Percentiles rank a stretch among this genome's conserved stretches.
Conservation (phyloP, 2,329 filamentous ascomycete species). For the Diaporthe sp. region DNA sequence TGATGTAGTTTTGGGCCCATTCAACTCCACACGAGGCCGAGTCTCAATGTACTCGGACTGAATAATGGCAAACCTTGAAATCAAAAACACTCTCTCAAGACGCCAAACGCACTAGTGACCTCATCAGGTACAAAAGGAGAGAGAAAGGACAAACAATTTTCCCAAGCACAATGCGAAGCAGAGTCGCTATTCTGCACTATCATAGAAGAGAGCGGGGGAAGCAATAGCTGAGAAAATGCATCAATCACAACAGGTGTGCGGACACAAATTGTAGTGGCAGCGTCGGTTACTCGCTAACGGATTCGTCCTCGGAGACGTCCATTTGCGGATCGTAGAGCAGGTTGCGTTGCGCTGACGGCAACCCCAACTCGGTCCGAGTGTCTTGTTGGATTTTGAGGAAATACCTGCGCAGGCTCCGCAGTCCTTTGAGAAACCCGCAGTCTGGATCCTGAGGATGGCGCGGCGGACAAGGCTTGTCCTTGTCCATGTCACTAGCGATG, state of each 20-base stretch:
- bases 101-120: constrained; percentile 30
- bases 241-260: neutral
- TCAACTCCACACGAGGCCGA: constrained; percentile 13
- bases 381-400: constrained; percentile 91
- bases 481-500: constrained; percentile 82
- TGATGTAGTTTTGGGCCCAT: constrained; percentile 31
- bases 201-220: neutral
- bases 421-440: constrained; percentile 87
- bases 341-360: constrained; percentile 46
- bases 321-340: constrained; percentile 35
- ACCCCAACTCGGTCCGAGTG: constrained; percentile 67
- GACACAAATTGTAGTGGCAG: neutral
- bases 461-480: constrained; percentile 80
- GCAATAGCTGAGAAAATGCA: neutral
- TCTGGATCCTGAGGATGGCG: constrained; percentile 85
- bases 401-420: constrained; percentile 83
- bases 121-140: constrained; percentile 20
- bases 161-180: neutral
- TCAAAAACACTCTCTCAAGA: constrained; percentile 17
- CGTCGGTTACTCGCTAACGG: constrained; percentile 47
- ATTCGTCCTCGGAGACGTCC: constrained; percentile 45
- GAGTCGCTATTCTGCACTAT: neutral
- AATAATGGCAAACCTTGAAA: constrained; percentile 1
- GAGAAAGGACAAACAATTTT: neutral
- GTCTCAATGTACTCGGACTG: constrained; percentile 3